phyloP scores from a whole-genome alignment of 768 basidiomycete genomes.

The Amyloporia xantha region DNA sequence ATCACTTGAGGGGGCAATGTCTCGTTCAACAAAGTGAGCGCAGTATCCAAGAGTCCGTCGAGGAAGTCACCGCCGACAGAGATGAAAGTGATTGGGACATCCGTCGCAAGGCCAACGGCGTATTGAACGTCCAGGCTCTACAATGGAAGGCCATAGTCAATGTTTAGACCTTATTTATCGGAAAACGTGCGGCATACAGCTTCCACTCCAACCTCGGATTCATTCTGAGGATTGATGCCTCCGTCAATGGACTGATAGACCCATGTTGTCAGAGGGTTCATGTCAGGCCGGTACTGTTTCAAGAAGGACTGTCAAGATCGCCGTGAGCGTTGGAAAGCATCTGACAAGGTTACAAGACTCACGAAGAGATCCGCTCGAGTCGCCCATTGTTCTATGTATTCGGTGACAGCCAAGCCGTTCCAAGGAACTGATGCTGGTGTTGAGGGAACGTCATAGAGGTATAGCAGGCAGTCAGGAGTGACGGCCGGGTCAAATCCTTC shows the following conservation, averaged over 20 bases:
- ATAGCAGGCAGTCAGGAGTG: slow-evolving; percentile 25
- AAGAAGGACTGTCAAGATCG: slow-evolving; percentile 23
- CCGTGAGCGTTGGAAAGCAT: too few species aligned
- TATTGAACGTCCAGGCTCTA: slow-evolving; percentile 30
- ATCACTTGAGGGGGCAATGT: slow-evolving; percentile 22
- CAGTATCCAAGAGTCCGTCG: slow-evolving; percentile 22
- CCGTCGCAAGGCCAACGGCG: slow-evolving; percentile 25
- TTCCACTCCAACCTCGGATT: slow-evolving; percentile 21
- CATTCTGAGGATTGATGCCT: slow-evolving; percentile 21
- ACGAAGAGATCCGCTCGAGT: slow-evolving; percentile 23
- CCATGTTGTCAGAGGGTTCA: slow-evolving; percentile 18
- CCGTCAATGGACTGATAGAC: slow-evolving; percentile 21
- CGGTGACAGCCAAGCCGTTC: slow-evolving; percentile 22
- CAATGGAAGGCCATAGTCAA: not conserved
- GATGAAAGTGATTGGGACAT: slow-evolving; percentile 25
- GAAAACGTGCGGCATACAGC: slow-evolving; percentile 14
- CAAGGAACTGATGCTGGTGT: slow-evolving; percentile 11
- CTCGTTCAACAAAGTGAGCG: slow-evolving; percentile 19
- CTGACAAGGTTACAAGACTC: too few species aligned
- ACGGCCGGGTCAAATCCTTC: slow-evolving; percentile 4
- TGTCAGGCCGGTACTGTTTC: slow-evolving; percentile 17
- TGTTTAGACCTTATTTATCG: not conserved
- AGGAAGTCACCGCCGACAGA: slow-evolving; percentile 24
- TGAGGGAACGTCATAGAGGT: slow-evolving; percentile 24
- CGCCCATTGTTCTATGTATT: slow-evolving; percentile 26